phyloP scores from a whole-genome alignment of 2,329 filamentous ascomycete genomes.

The Colletotrichum spaethianum region DNA sequence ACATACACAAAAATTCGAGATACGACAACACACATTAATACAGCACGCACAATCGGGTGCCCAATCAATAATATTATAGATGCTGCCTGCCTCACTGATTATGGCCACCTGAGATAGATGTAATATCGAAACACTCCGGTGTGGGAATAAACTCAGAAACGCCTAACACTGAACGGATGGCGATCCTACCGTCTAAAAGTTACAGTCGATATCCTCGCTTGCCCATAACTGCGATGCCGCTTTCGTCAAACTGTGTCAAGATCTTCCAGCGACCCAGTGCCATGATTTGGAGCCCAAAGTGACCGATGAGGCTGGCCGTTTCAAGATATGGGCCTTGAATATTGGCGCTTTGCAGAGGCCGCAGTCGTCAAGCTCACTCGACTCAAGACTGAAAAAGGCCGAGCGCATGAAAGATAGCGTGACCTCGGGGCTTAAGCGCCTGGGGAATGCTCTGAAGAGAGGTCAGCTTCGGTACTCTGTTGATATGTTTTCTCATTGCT shows the following conservation, averaged over 20 bases:
- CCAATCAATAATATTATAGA: too few relatives aligned
- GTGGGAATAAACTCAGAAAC: too few relatives aligned
- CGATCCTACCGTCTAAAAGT: too few relatives aligned
- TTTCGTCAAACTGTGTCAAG: neutral
- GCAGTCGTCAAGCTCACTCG: slow-evolving; percentile 3
- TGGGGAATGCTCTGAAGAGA: neutral
- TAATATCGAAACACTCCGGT: too few relatives aligned
- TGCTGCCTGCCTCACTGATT: too few relatives aligned
- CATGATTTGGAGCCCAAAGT: neutral
- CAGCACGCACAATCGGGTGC: too few relatives aligned
- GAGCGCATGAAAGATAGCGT: neutral
- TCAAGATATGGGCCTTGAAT: slow-evolving; percentile 22
- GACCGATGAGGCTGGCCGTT: slow-evolving; percentile 14
- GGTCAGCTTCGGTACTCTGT: neutral
- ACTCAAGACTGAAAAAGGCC: neutral
- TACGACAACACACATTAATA: too few relatives aligned
- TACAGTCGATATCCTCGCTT: slow-evolving; percentile 3
- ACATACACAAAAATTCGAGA: too few relatives aligned
- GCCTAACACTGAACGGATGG: too few relatives aligned
- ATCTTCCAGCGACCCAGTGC: neutral
- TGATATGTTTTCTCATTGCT: neutral
- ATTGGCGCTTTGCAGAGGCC: slow-evolving; percentile 5
- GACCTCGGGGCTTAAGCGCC: neutral
- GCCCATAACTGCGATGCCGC: neutral
- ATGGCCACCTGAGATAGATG: too few relatives aligned